These are phyloP conservation scores for Haematococcus lacustris DNA, from an alignment of 139 green algal species.

Conservation along the genomic window DNA sequence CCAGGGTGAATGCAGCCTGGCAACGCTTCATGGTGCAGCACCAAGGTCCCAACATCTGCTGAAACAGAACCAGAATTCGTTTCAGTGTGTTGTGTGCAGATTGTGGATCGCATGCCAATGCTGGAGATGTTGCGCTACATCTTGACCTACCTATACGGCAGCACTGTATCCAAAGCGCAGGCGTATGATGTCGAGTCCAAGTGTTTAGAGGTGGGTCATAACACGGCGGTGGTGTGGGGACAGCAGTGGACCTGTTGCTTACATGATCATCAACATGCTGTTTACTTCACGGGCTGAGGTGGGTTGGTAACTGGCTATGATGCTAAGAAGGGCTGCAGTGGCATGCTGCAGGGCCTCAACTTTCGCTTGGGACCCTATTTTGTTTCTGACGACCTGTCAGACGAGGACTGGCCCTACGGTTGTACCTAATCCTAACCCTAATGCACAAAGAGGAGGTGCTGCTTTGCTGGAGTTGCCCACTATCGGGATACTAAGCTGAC, in stretches of 20 bases:
- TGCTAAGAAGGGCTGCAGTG: background rate
- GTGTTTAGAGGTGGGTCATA: conserved; percentile 21
- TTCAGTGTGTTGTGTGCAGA: too few relatives aligned
- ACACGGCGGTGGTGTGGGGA: background rate
- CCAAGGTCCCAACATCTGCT: too few relatives aligned
- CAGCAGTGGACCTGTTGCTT: background rate
- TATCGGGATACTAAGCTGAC: too few relatives aligned
- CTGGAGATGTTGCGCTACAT: conserved; percentile 38
- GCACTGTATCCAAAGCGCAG: conserved; percentile 1
- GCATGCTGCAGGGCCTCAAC: background rate
- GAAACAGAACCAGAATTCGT: too few relatives aligned
- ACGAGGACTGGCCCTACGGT: background rate
- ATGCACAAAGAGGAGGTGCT: too few relatives aligned
- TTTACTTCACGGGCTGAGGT: background rate
- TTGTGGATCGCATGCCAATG: conserved; percentile 27
- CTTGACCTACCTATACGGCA: conserved; percentile 15
- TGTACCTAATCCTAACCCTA: too few relatives aligned
- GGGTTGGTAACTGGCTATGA: background rate
- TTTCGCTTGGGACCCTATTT: background rate
- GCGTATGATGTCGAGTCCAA: conserved; percentile 33
- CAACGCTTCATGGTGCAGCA: too few relatives aligned
- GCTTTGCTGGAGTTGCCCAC: too few relatives aligned
- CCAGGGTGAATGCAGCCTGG: too few relatives aligned
- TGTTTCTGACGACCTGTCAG: background rate
- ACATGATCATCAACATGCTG: background rate